Evolutionary conservation across 164 flowering plant genomes (phyloP).

Genomic region (Dillenia turbinata): DNA sequence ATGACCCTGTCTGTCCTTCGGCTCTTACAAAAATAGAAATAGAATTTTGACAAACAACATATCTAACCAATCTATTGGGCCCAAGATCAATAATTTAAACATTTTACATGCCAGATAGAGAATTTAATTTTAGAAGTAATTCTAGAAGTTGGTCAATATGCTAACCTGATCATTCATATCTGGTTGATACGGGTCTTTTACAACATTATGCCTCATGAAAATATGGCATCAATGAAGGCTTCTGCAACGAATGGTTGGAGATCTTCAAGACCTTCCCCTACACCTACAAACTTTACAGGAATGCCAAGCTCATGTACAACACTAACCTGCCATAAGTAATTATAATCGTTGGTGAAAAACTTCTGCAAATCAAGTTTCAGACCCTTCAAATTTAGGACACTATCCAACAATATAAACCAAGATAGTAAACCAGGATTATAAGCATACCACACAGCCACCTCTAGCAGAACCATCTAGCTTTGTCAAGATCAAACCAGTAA

Average conservation of each 20-base stretch:
- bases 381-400: not conserved
- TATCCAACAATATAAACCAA: not conserved
- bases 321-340: conserved; percentile 62
- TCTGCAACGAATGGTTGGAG: conserved; percentile 95
- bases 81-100: no score
- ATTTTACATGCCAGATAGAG: no score
- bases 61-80: no score
- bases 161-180: no score
- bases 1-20: no score
- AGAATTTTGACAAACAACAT: no score
- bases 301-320: conserved; percentile 97
- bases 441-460: conserved; percentile 96
- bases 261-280: conserved; percentile 92
- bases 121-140: no score
- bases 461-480: conserved; percentile 97
- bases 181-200: no score
- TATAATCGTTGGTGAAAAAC: not conserved
- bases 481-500: conserved; percentile 87
- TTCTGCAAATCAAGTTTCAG: not conserved
- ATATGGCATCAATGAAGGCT: conserved; percentile 83
- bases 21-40: no score
- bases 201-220: conserved; percentile 39
- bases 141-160: no score
- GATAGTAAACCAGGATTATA: conserved; percentile 3
- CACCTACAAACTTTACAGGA: conserved; percentile 97